These are phyloP conservation scores for Thermothelomyces thermophilus DNA, from an alignment of 2,329 filamentous ascomycete genomes.

Conservation along the genomic window DNA sequence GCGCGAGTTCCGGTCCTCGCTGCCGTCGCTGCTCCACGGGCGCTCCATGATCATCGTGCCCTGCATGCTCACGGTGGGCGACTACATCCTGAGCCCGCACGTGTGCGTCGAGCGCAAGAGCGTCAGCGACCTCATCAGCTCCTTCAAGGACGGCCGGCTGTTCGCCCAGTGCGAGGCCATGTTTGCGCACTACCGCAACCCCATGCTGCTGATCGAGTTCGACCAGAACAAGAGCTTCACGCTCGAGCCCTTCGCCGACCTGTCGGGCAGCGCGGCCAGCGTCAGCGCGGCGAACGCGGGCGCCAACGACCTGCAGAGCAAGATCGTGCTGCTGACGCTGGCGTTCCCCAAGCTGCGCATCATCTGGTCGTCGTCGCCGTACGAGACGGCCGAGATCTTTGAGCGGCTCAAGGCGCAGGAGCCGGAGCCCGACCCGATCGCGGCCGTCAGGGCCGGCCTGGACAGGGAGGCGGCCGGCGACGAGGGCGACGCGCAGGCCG, in stretches of 20 bases:
- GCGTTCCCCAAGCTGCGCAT: conserved; percentile 85
- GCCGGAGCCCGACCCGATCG: conserved; percentile 82
- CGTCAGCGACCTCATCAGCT: conserved; percentile 82
- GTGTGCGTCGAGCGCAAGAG: conserved; percentile 96
- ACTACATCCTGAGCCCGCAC: conserved; percentile 86
- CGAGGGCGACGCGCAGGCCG: conserved; percentile 33
- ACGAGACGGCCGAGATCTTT: conserved; percentile 97
- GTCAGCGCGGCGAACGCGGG: conserved; percentile 50
- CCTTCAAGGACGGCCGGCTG: conserved; percentile 83
- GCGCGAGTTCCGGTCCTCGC: conserved; percentile 87
- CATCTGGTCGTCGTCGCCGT: conserved; percentile 89
- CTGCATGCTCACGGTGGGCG: conserved; percentile 92
- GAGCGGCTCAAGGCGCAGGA: conserved; percentile 85
- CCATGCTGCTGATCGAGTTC: conserved; percentile 95
- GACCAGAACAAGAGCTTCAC: conserved; percentile 97
- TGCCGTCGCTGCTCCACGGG: conserved; percentile 86
- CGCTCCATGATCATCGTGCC: conserved; percentile 83
- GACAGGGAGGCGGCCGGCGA: conserved; percentile 4
- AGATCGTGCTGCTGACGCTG: conserved; percentile 85
- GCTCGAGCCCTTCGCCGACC: conserved; percentile 70
- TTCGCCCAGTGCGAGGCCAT: conserved; percentile 91
- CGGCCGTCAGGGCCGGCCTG: conserved; percentile 76
- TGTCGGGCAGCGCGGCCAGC: conserved; percentile 55
- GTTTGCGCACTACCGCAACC: conserved; percentile 83
- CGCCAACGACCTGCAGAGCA: conserved; percentile 74